Evolutionary conservation across 2,329 filamentous ascomycete genomes (phyloP).

Genomic region (Davidsoniella virescens): DNA sequence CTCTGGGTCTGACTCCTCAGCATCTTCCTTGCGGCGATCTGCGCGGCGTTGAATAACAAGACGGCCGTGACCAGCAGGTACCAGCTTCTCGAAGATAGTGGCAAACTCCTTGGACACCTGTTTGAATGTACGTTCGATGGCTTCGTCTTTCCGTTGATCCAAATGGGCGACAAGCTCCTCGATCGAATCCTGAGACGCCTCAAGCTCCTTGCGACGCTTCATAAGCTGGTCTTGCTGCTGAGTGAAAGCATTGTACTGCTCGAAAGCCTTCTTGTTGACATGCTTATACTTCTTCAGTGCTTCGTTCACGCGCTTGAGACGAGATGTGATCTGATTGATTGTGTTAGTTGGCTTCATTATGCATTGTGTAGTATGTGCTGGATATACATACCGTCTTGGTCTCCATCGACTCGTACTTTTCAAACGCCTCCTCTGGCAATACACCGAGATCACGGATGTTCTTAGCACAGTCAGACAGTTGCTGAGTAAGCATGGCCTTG

Average conservation of each 20-base stretch:
- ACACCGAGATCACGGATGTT: slow-evolving; percentile 89
- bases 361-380: neutral
- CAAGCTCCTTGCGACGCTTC: slow-evolving; percentile 71
- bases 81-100: slow-evolving; percentile 83
- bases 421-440: slow-evolving; percentile 82
- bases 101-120: slow-evolving; percentile 91
- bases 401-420: slow-evolving; percentile 73
- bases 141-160: slow-evolving; percentile 91
- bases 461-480: slow-evolving; percentile 65
- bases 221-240: slow-evolving; percentile 76
- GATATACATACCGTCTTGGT: slow-evolving; percentile 47
- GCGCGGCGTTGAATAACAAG: slow-evolving; percentile 85
- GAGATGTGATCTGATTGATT: slow-evolving; percentile 36
- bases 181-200: slow-evolving; percentile 72
- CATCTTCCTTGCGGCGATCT: slow-evolving; percentile 45
- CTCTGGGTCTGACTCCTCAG: slow-evolving; percentile 53
- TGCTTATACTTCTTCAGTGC: slow-evolving; percentile 91
- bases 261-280: slow-evolving; percentile 98
- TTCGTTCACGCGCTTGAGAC: slow-evolving; percentile 81
- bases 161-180: slow-evolving; percentile 83
- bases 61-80: slow-evolving; percentile 80
- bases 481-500: slow-evolving; percentile 61
- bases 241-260: slow-evolving; percentile 96
- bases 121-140: slow-evolving; percentile 95
- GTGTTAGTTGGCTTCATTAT: neutral